These are phyloP conservation scores for Cenchrus purpureus DNA, from an alignment of 176 grass and related monocot genomes.

Conservation along the genomic window DNA sequence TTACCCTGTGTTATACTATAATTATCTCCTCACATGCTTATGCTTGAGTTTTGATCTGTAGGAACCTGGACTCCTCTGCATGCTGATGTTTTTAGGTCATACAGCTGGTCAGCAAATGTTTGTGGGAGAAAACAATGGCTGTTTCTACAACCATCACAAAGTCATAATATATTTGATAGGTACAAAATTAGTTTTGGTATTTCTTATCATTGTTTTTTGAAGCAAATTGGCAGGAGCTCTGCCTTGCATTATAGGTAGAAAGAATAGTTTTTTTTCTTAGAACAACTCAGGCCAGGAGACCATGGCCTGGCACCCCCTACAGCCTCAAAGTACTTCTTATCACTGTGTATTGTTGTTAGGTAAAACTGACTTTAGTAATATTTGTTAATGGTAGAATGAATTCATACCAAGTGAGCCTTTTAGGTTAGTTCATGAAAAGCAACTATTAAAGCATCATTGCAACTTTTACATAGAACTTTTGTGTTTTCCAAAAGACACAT, in stretches of 20 bases:
- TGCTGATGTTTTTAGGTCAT: constrained; percentile 97
- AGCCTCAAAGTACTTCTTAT: no score
- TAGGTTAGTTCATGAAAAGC: neutral
- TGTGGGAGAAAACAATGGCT: constrained; percentile 90
- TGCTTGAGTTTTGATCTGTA: constrained; percentile 41
- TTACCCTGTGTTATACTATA: constrained; percentile 7
- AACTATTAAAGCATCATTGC: neutral
- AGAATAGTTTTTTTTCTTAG: no score
- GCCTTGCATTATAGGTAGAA: no score
- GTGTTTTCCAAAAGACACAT: neutral
- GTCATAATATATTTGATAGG: constrained; percentile 78
- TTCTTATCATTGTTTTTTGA: neutral
- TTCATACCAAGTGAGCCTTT: neutral
- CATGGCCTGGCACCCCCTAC: no score
- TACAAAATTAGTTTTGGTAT: constrained; percentile 33
- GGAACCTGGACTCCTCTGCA: constrained; percentile 97
- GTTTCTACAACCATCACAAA: constrained; percentile 82
- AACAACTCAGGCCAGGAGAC: no score
- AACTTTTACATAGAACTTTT: neutral
- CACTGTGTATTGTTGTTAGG: neutral
- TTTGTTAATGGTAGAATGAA: neutral
- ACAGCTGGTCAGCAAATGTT: constrained; percentile 97
- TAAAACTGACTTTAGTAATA: neutral
- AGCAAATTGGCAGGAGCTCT: no score
- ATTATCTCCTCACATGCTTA: constrained; percentile 25